Base-by-base conservation (phyloP, 2,329 filamentous ascomycete genomes). In the Penicillium sp. region DNA sequence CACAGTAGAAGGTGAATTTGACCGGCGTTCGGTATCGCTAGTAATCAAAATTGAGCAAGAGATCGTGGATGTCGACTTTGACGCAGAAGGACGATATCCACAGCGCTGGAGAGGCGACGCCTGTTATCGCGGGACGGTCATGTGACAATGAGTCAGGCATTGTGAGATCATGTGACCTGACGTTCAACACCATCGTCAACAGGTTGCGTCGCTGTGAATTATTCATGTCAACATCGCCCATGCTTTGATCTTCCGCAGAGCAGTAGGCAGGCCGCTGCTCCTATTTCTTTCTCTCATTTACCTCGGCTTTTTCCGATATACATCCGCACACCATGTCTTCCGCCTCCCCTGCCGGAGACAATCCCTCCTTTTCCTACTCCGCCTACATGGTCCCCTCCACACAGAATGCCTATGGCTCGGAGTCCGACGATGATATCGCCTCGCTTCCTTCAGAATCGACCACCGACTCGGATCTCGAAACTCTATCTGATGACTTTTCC, bases 401-500 rank as follows among this genome's bases (percentile, higher is more conserved):
- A 40, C 64, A 65, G 46, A 60, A 56, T 36, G 60, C 56, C 30
- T 62, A 60, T 27, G 53, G 53, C 33, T 56, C 57, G 33, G 63
- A 61, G 40, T 69, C 70, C 24, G 67, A 71, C 4, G 71, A 74
- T 45, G 73, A 76, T 16, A 50, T 77, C 44, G 74, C 72, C 20
- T 76, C 74, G 1, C 65, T 77, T 16, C 75, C 75, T 1, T 73
- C 70, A 10, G 70, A 71, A 56, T 67, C 71, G 16, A 70, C 70
- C 6, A 63, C 63, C 4, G 64, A 65, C 5, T 76, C 74, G 4
- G 69, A 72, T 25, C 55, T 71, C 4, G 73, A 74, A 22, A 70
- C 72, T 10, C 75, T 79, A 22, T 78, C 80, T 4, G 78, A 79
- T 49, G 76, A 74, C 35, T 79, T 87, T 54, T 90, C 88, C 35